A percentile compares a stretch with the other conserved stretches of the same genome.
phyloP scores from a whole-genome alignment of 1,139 yeast species.

The Hyphopichia wangnamkhiaoensis region DNA sequence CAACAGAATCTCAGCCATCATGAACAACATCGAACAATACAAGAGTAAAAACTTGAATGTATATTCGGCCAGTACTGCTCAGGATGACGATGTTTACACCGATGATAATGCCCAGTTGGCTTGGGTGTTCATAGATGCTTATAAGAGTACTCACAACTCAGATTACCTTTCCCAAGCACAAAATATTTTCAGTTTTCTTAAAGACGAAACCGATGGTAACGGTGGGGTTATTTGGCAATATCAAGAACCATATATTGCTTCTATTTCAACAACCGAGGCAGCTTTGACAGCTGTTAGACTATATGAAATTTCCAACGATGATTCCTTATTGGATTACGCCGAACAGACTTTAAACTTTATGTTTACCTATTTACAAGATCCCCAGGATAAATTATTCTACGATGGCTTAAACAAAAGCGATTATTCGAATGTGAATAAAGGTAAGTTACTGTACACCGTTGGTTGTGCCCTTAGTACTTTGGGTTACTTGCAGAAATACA shows the following conservation, averaged over 20 bases:
- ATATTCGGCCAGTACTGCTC: slow-evolving; percentile 33
- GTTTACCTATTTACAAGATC: slow-evolving; percentile 29
- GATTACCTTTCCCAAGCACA: slow-evolving; percentile 16
- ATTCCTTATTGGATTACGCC: slow-evolving; percentile 15
- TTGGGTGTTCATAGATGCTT: slow-evolving; percentile 34
- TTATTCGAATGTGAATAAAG: slow-evolving; percentile 24
- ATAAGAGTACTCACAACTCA: slow-evolving; percentile 14
- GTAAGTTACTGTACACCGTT: slow-evolving; percentile 39
- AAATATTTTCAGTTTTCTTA: slow-evolving; percentile 15
- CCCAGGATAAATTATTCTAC: slow-evolving; percentile 26
- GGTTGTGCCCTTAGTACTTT: slow-evolving; percentile 36
- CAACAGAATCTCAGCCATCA: slow-evolving; percentile 12
- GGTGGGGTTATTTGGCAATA: slow-evolving; percentile 37
- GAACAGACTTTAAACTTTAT: slow-evolving; percentile 23
- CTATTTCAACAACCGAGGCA: slow-evolving; percentile 36
- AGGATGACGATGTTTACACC: slow-evolving; percentile 30
- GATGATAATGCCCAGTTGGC: slow-evolving; percentile 39
- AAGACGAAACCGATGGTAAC: slow-evolving; percentile 10
- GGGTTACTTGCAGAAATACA: slow-evolving; percentile 23
- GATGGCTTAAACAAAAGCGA: slow-evolving; percentile 29
- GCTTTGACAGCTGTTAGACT: slow-evolving; percentile 36
- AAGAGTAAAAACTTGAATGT: slow-evolving; percentile 23
- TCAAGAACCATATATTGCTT: slow-evolving; percentile 30
- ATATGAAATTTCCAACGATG: slow-evolving; percentile 16
- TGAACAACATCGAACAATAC: slow-evolving; percentile 18